Base-by-base conservation (phyloP, 129 eudicot species). In the Centrapalus pauciflorus region DNA sequence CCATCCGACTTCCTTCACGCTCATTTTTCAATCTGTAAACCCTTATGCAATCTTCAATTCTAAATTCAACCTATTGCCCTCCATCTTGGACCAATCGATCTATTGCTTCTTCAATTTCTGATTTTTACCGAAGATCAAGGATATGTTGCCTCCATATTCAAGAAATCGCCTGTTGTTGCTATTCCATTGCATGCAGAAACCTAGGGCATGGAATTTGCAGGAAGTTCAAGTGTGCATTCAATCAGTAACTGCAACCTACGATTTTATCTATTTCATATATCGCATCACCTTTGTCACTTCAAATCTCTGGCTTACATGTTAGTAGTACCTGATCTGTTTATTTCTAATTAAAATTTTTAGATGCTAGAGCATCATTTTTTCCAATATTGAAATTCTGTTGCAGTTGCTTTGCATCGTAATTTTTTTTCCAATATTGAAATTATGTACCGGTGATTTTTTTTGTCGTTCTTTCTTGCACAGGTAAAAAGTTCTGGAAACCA, bases 361-460 rank as follows among this genome's bases (percentile, higher is more conserved):
- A 27, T 65, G 14, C 30, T 21, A 17, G 25, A 28, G 24, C 28
- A 14, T 52, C 13, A 19, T 4, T 25, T 46, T 43, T n/a, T n/a
- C n/a, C n/a, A n/a, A n/a, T n/a, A n/a, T n/a, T n/a, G n/a, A n/a
- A n/a, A n/a, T n/a, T n/a, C 46, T 48, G 7, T 23, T 60, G 45
- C 91, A 85, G 91, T 85, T 79, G 91, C 92, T 57, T 67, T 85
- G 61, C 71, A 81, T 57, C 92, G 87, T 43, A 51, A 79, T 3
- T 51, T 82, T 24, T 85, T 87, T 67, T 81, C 83, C 33, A 55
- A 82, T 21, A 66, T 82, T 20, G 87, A 82, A 65, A 80, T 54
- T 73, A 83, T 82, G 43, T 85, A 85, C 4, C 81, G 70, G 75
- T 81, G 78, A 41, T 75, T 85, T 56, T 55, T 85, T 82, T 64